These are phyloP conservation scores for Syncephalis fuscata DNA, from an alignment of 371 early-diverging fungal genomes.

Conservation along the genomic window DNA sequence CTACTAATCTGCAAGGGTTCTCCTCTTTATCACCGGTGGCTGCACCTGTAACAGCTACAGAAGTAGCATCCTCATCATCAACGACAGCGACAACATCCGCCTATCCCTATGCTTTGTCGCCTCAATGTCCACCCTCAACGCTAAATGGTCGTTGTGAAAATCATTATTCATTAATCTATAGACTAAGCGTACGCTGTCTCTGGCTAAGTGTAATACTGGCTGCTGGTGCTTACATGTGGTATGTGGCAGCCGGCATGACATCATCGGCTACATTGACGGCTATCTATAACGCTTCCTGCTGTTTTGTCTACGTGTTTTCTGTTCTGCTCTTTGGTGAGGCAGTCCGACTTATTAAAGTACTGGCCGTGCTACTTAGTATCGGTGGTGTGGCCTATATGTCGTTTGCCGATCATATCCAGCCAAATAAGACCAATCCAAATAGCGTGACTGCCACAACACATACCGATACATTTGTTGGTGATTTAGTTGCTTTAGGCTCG, in stretches of 20 bases:
- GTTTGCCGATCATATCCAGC: constrained; percentile 10
- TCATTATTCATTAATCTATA: no score
- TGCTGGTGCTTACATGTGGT: constrained; percentile 65
- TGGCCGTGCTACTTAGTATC: constrained; percentile 45
- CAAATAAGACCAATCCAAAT: neutral
- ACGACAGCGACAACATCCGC: neutral
- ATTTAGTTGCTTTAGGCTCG: constrained; percentile 26
- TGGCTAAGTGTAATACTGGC: constrained; percentile 38
- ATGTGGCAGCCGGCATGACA: constrained; percentile 48
- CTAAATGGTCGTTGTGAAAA: no score
- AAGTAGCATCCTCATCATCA: no score
- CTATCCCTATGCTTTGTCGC: no score
- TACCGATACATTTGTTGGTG: constrained; percentile 15
- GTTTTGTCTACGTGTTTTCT: constrained; percentile 67
- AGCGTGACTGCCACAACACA: neutral
- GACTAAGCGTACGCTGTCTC: constrained; percentile 16
- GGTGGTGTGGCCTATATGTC: constrained; percentile 51
- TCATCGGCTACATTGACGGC: constrained; percentile 66
- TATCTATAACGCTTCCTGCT: constrained; percentile 65
- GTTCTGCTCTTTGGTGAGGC: constrained; percentile 43
- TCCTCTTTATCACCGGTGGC: constrained; percentile 3
- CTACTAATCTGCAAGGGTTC: constrained; percentile 4
- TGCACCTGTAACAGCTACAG: no score
- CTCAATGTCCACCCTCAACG: no score
- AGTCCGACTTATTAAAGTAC: constrained; percentile 29